Conservation (phyloP, 202 grass and related monocot genomes). For the Musa balbisiana region DNA sequence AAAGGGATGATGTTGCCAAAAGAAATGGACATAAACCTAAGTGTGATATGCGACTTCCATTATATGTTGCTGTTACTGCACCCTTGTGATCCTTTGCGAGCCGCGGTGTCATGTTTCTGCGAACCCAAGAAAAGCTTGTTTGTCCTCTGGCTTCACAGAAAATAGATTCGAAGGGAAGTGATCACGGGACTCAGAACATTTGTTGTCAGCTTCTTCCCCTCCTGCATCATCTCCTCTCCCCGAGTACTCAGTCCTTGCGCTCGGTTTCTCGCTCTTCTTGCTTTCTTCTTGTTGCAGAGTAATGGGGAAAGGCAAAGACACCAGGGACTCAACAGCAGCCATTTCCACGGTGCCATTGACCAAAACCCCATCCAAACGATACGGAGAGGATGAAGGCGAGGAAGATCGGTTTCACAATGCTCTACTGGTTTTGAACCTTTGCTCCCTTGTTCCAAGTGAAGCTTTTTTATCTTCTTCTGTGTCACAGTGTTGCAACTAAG, state of each 20-base stretch:
- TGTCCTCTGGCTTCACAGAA: not conserved
- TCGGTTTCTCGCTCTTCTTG: not conserved
- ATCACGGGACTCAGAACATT: not conserved
- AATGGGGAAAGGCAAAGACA: conserved; percentile 10
- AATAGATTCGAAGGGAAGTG: not conserved
- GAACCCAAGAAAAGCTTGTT: not conserved
- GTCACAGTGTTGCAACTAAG: not conserved
- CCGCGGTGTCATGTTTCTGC: not conserved
- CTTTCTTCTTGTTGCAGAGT: no score
- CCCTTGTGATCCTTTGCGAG: not conserved
- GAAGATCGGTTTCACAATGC: not conserved
- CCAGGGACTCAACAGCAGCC: not conserved
- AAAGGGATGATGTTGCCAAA: no score
- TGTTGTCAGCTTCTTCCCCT: not conserved
- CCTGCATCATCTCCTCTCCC: not conserved
- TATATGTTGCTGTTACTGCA: not conserved
- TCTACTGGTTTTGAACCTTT: not conserved
- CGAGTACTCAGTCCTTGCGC: not conserved
- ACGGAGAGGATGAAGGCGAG: not conserved
- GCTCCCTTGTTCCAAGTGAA: not conserved
- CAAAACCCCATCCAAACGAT: not conserved
- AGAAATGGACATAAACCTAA: no score
- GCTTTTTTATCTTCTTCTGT: not conserved
- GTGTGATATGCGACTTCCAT: not conserved
- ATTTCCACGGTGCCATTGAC: not conserved